phyloP scores from a whole-genome alignment of 2,329 filamentous ascomycete species.

The Venturia effusa region DNA sequence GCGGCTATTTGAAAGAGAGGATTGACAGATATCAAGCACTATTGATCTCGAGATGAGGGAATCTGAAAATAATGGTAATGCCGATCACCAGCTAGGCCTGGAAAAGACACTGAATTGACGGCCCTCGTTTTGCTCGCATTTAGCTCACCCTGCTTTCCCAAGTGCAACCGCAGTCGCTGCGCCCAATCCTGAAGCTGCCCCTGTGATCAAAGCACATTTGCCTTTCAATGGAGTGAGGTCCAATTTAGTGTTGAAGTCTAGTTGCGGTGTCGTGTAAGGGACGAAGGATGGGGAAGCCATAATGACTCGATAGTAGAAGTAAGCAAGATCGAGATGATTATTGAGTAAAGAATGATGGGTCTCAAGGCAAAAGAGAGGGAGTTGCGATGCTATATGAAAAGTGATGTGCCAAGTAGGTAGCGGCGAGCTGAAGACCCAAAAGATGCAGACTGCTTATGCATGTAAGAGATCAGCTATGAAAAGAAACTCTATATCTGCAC shows the following conservation, averaged over 20 bases:
- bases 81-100: too few relatives aligned
- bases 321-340: neutral
- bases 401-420: neutral
- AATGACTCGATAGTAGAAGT: slow-evolving; percentile 4
- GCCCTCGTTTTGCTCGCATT: too few relatives aligned
- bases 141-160: slow-evolving; percentile 17
- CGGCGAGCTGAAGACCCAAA: neutral
- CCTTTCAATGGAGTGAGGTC: slow-evolving; percentile 15
- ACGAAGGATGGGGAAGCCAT: neutral
- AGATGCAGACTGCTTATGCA: neutral
- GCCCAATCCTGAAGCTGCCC: slow-evolving; percentile 19
- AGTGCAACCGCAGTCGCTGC: slow-evolving; percentile 16
- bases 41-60: too few relatives aligned
- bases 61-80: too few relatives aligned
- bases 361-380: neutral
- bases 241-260: slow-evolving; percentile 16
- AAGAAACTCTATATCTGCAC: neutral
- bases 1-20: too few relatives aligned
- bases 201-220: slow-evolving; percentile 19
- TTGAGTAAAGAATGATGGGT: neutral
- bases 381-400: neutral
- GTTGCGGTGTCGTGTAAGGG: neutral
- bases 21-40: neutral
- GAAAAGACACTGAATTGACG: too few relatives aligned
- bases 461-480: neutral